Conservation (phyloP, 441 rosid species). For the Erysimum cheiri region DNA sequence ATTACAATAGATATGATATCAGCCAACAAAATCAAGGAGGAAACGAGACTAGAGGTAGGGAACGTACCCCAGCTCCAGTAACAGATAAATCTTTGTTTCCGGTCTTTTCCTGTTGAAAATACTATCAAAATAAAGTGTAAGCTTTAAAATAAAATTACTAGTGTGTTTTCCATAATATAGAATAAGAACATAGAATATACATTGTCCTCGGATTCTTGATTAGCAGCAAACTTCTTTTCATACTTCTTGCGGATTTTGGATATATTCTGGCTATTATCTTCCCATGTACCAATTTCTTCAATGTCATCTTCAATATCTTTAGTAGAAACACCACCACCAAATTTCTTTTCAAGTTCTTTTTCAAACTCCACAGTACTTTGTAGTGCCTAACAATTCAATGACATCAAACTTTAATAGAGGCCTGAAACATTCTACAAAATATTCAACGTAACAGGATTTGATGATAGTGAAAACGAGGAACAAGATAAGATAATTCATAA, state of each 20-base stretch:
- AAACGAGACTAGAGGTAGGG: slow-evolving; percentile 29
- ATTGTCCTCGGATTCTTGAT: slow-evolving; percentile 66
- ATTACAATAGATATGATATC: slow-evolving; percentile 22
- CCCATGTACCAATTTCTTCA: slow-evolving; percentile 86
- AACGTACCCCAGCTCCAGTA: slow-evolving; percentile 95
- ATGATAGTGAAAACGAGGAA: slow-evolving; percentile 7
- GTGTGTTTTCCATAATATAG: slow-evolving; percentile 16
- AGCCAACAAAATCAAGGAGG: slow-evolving; percentile 27
- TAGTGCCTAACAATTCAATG: slow-evolving; percentile 67
- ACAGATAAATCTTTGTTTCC: slow-evolving; percentile 80
- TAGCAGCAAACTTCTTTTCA: slow-evolving; percentile 89
- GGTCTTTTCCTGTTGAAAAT: slow-evolving; percentile 71
- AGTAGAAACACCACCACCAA: slow-evolving; percentile 81
- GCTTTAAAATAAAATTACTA: neutral
- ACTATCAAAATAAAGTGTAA: slow-evolving; percentile 34
- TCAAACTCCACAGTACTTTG: slow-evolving; percentile 98
- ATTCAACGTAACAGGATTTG: slow-evolving; percentile 12
- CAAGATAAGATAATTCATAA: slow-evolving; percentile 10
- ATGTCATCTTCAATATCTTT: slow-evolving; percentile 76
- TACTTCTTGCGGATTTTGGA: slow-evolving; percentile 97
- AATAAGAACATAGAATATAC: slow-evolving; percentile 50
- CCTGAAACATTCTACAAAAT: slow-evolving; percentile 31
- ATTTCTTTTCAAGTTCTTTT: slow-evolving; percentile 93
- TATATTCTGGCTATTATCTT: slow-evolving; percentile 65
- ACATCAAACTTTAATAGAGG: slow-evolving; percentile 37